phyloP scores from a whole-genome alignment of 129 eudicot species.

The Arctium minus region DNA sequence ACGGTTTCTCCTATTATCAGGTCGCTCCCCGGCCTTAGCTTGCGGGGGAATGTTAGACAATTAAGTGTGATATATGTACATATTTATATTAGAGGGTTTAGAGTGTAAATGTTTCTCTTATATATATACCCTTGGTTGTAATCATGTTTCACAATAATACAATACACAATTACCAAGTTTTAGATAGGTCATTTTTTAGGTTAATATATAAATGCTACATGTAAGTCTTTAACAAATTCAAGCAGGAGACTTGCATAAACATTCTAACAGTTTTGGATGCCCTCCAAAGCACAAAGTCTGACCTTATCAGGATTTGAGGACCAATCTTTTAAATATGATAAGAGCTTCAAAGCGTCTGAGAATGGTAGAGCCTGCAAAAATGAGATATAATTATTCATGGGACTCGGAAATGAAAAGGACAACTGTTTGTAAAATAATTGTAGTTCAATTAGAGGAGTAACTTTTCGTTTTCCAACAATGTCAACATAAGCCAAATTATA shows the following conservation, averaged over 20 bases:
- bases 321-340: slow-evolving; percentile 79
- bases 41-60: too few relatives aligned
- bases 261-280: not conserved
- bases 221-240: not conserved
- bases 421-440: not conserved
- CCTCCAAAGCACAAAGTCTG: slow-evolving; percentile 6
- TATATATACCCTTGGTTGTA: too few relatives aligned
- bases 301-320: slow-evolving; percentile 73
- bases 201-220: not conserved
- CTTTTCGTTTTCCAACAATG: not conserved
- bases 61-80: too few relatives aligned
- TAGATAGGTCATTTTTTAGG: not conserved
- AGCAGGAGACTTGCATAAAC: not conserved
- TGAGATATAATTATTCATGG: not conserved
- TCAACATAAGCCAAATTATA: not conserved
- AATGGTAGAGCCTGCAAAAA: slow-evolving; percentile 85
- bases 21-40: too few relatives aligned
- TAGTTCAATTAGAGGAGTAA: not conserved
- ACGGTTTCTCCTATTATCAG: too few relatives aligned
- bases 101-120: too few relatives aligned
- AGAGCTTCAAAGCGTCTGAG: slow-evolving; percentile 83
- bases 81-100: too few relatives aligned
- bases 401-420: not conserved
- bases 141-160: too few relatives aligned
- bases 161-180: too few relatives aligned